Evolutionary conservation across 164 flowering plant genomes (phyloP), one percentile per base, ranked within the genome.

Genomic region (Tetrastigma voinierianum): DNA sequence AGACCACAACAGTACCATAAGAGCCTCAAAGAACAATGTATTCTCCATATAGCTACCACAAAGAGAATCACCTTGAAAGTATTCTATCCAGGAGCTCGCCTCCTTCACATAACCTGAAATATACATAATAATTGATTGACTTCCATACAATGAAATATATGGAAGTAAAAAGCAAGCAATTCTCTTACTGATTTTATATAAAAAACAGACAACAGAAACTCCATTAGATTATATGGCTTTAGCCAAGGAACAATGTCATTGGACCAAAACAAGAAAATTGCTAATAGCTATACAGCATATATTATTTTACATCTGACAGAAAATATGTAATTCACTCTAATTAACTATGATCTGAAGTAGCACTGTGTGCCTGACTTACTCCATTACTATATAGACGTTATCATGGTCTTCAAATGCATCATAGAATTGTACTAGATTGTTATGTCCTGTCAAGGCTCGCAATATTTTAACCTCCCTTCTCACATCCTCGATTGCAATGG

Each of bases 71-170:
- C 98, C 98, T 87, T 59, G 98, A 75, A 68, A 94, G 93, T 77
- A 94, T 94, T 74, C 90, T 87, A 72, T 94, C 98, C n/a, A 94
- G 78, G 68, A 94, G 98, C 77, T 91, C 98, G 57, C 98, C 98
- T 65, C 98, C 98, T 83, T 91, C 90, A 62, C 98, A 94, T 59
- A 91, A 83, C 85, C 97, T 93, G 90, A 66, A 78, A 77, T 54
- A 67, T 25, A 18, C 24, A 66, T 1, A 43, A 64, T n/a, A 54
- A 53, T 9, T 21, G 24, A 6, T 69, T 23, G 72, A 49, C 59
- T 57, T 64, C 45, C 48, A 12, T 43, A 14, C 49, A 17, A 13
- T 40, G 32, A 45, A 21, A 54, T 7, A 52, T 52, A 10, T 48
- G 2, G 4, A 45, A 23, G 46, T 53, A 18, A 16, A 14, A 56